Conservation (phyloP, 192 early-diverging fungal species). For the Rhizoclosmatium globosum region DNA sequence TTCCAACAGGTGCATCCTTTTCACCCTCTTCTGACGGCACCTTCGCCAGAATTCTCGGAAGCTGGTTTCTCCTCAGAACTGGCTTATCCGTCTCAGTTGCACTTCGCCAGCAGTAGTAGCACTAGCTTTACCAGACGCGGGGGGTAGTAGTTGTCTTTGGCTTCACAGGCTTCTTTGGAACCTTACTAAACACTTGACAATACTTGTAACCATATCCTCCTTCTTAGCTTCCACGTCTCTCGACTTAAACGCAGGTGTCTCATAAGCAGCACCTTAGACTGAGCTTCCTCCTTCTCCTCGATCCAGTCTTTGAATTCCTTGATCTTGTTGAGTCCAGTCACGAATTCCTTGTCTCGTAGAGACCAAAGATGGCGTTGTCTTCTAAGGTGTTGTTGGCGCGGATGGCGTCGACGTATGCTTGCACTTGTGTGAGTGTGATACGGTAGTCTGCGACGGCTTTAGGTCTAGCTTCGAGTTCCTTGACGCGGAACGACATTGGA, state of each 20-base stretch:
- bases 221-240: slow-evolving; percentile 61
- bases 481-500: slow-evolving; percentile 51
- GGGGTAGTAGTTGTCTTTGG: slow-evolving; percentile 35
- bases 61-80: slow-evolving; percentile 39
- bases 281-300: slow-evolving; percentile 60
- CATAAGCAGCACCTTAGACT: slow-evolving; percentile 59
- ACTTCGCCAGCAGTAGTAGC: slow-evolving; percentile 33
- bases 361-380: slow-evolving; percentile 7
- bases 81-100: slow-evolving; percentile 41
- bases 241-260: slow-evolving; percentile 72
- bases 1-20: neutral
- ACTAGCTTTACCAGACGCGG: slow-evolving; percentile 5
- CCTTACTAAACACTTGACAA: slow-evolving; percentile 18
- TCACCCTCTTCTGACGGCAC: slow-evolving; percentile 1
- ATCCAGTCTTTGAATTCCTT: slow-evolving; percentile 75
- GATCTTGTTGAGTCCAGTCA: slow-evolving; percentile 52
- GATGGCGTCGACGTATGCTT: neutral
- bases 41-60: neutral
- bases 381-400: slow-evolving; percentile 22
- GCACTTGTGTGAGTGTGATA: slow-evolving; percentile 13
- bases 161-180: slow-evolving; percentile 39
- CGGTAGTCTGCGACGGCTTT: slow-evolving; percentile 36
- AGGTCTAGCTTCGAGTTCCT: slow-evolving; percentile 67
- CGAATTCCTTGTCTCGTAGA: slow-evolving; percentile 45
- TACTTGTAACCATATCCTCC: slow-evolving; percentile 32